Evolutionary conservation across 1,284 basidiomycete species (phyloP).

Genomic region (Peniophora sp.): DNA sequence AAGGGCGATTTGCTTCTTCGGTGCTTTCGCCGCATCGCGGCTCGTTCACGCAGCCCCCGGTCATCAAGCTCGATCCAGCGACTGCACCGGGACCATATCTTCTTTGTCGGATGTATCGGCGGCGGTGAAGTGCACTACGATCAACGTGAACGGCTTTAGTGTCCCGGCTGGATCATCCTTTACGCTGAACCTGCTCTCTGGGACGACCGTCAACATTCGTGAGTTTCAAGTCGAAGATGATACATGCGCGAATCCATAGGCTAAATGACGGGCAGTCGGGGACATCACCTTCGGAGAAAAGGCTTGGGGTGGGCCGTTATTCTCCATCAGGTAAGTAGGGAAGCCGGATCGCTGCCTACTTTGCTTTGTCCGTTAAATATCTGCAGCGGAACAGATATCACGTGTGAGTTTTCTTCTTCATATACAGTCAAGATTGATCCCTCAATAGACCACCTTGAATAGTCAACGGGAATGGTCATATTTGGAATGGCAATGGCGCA

Average conservation of each 20-base stretch:
- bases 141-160: slow-evolving; percentile 38
- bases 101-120: slow-evolving; percentile 33
- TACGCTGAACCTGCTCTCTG: slow-evolving; percentile 16
- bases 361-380: neutral
- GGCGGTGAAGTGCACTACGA: slow-evolving; percentile 37
- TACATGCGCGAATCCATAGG: no score
- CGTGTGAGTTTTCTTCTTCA: slow-evolving; percentile 14
- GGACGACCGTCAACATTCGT: slow-evolving; percentile 31
- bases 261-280: slow-evolving; percentile 16
- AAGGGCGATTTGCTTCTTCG: neutral
- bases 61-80: neutral
- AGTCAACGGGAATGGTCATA: slow-evolving; percentile 33
- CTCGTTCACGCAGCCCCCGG: neutral
- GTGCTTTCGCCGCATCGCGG: neutral
- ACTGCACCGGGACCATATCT: slow-evolving; percentile 33
- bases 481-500: slow-evolving; percentile 30
- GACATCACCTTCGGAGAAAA: slow-evolving; percentile 24
- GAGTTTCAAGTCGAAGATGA: no score
- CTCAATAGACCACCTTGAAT: no score
- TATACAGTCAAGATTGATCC: no score
- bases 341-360: neutral
- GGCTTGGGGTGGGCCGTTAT: slow-evolving; percentile 25
- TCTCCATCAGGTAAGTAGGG: slow-evolving; percentile 17
- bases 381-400: slow-evolving; percentile 18
- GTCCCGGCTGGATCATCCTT: slow-evolving; percentile 26